Percentiles rank a stretch among this genome's conserved stretches.
These are phyloP conservation scores for Melocanna baccifera DNA, from an alignment of 176 grass and related monocot species.

Conservation along the genomic window DNA sequence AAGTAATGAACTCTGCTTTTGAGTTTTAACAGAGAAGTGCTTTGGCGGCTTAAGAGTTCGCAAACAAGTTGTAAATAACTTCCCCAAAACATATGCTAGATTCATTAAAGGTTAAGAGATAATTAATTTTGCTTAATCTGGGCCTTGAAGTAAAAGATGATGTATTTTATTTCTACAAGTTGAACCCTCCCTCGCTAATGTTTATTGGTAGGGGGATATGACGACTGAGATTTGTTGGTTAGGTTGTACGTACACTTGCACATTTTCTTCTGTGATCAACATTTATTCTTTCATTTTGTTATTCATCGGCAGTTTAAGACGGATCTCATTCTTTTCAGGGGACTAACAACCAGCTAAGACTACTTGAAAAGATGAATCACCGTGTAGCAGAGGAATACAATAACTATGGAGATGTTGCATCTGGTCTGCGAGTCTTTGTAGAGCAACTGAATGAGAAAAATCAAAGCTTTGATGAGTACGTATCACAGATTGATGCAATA, in stretches of 20 bases:
- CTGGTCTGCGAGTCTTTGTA: constrained; percentile 85
- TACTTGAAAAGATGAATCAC: constrained; percentile 84
- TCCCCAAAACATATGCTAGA: not conserved
- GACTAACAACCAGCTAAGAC: constrained; percentile 65
- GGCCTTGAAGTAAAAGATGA: not conserved
- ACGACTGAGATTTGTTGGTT: not conserved
- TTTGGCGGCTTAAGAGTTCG: not conserved
- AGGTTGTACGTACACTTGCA: not conserved
- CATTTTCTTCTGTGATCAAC: not conserved
- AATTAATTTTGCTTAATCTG: not conserved
- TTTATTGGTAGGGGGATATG: not conserved
- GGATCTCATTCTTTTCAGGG: constrained; percentile 47
- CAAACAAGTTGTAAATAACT: not conserved
- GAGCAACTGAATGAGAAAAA: constrained; percentile 87
- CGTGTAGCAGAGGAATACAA: constrained; percentile 69
- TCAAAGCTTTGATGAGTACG: constrained; percentile 60
- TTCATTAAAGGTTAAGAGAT: not conserved
- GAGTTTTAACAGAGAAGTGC: not conserved
- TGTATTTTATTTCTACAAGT: not conserved
- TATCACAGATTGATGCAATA: constrained; percentile 66
- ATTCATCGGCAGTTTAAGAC: not conserved
- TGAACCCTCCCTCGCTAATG: not conserved
- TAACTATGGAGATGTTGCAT: constrained; percentile 68
- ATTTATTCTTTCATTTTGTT: not conserved
- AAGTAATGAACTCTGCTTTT: not conserved